Evolutionary conservation across 108 stramenopile genomes (phyloP).

Genomic region (Conticribra weissflogii): DNA sequence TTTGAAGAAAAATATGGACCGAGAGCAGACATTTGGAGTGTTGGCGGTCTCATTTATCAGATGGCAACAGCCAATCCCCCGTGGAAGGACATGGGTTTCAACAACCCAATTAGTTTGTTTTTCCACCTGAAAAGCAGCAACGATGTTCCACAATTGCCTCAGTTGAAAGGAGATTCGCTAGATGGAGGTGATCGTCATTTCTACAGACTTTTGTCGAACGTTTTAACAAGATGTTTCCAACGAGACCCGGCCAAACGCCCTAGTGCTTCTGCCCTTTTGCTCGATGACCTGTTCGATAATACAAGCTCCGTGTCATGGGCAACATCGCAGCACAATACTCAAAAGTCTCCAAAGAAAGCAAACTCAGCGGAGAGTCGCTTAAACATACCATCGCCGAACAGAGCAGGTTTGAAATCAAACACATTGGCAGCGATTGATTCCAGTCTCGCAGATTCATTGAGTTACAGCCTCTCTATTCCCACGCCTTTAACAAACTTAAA

Average conservation of each 20-base stretch:
- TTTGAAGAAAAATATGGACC: conserved; percentile 87
- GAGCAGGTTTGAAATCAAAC: no score
- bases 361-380: no score
- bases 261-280: conserved; percentile 36
- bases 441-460: conserved; percentile 37
- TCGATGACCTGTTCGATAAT: conserved; percentile 16
- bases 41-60: conserved; percentile 89
- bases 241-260: conserved; percentile 76
- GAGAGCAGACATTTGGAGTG: conserved; percentile 91
- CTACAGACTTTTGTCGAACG: conserved; percentile 41
- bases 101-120: conserved; percentile 90
- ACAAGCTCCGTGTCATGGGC: conserved; percentile 1
- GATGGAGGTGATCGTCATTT: conserved; percentile 15
- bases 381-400: no score
- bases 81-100: conserved; percentile 91
- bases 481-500: conserved; percentile 4
- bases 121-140: conserved; percentile 67
- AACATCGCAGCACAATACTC: conserved; percentile 3
- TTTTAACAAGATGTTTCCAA: conserved; percentile 66
- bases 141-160: conserved; percentile 58
- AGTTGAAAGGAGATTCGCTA: conserved; percentile 4
- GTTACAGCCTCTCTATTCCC: conserved; percentile 42
- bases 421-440: neutral
- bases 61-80: conserved; percentile 89
- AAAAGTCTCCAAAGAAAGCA: no score